phyloP scores from a whole-genome alignment of 2,329 filamentous ascomycete species.

The Mycosphaerella sp. region DNA sequence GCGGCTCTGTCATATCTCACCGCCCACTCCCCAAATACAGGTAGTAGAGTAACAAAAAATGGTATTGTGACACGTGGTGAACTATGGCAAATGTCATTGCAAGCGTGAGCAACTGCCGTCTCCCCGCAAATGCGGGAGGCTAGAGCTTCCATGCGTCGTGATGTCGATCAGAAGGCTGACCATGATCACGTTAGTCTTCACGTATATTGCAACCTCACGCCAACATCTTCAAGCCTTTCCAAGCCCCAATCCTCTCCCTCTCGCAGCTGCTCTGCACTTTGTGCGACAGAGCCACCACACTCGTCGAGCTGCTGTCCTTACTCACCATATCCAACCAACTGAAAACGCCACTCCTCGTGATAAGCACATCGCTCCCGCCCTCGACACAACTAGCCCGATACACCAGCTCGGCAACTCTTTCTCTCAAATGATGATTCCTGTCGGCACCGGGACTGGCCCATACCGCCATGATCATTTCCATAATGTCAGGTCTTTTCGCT shows the following conservation, averaged over 20 bases:
- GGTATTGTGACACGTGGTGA: not conserved
- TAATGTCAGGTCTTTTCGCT: slow-evolving; percentile 1
- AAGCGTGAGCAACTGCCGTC: too few relatives aligned
- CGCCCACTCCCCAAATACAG: not conserved
- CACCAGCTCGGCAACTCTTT: slow-evolving; percentile 56
- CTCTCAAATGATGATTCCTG: slow-evolving; percentile 46
- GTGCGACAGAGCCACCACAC: slow-evolving; percentile 49
- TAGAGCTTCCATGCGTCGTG: too few relatives aligned
- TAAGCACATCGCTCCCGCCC: slow-evolving; percentile 69
- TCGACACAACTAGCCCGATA: slow-evolving; percentile 61
- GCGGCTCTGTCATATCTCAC: slow-evolving; percentile 6
- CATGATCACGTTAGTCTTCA: not conserved
- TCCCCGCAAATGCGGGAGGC: not conserved
- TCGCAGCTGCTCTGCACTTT: slow-evolving; percentile 61
- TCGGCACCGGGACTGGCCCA: slow-evolving; percentile 62
- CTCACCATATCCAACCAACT: slow-evolving; percentile 63
- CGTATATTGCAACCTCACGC: not conserved
- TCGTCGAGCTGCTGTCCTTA: slow-evolving; percentile 36
- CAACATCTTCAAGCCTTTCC: slow-evolving; percentile 45
- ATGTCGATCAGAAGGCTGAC: not conserved
- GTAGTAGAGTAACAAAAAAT: too few relatives aligned
- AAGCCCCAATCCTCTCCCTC: slow-evolving; percentile 55
- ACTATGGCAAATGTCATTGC: too few relatives aligned
- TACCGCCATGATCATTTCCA: slow-evolving; percentile 58
- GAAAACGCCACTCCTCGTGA: slow-evolving; percentile 67